These are phyloP conservation scores for Rhizoclosmatium globosum DNA, from an alignment of 192 early-diverging fungal species.

Conservation along the genomic window DNA sequence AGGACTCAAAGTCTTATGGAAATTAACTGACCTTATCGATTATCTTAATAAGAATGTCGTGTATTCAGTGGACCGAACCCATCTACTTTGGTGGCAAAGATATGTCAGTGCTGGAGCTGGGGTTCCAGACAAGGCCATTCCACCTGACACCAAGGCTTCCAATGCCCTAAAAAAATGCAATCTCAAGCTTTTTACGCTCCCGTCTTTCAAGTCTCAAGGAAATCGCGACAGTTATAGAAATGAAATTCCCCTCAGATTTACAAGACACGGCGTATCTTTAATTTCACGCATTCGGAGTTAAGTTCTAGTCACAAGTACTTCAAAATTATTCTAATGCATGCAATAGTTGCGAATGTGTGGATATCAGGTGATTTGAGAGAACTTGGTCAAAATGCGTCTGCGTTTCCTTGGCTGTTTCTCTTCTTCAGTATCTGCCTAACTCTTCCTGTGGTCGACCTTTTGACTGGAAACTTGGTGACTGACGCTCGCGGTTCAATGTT, in stretches of 20 bases:
- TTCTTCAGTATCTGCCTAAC: not conserved
- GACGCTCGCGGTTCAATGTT: not conserved
- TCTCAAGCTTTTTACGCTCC: conserved; percentile 8
- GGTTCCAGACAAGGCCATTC: not conserved
- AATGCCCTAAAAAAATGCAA: not conserved
- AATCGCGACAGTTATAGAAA: not conserved
- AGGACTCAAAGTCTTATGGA: not conserved
- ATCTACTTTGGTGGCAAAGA: conserved; percentile 25
- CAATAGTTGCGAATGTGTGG: conserved; percentile 25
- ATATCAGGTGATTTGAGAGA: conserved; percentile 13
- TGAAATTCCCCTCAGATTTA: conserved; percentile 17
- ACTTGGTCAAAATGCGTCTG: conserved; percentile 17
- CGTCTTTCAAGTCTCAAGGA: conserved; percentile 2
- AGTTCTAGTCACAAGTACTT: not conserved
- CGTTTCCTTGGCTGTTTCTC: conserved; percentile 21
- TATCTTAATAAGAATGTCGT: conserved; percentile 13
- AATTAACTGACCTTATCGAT: not conserved
- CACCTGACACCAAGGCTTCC: not conserved
- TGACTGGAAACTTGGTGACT: not conserved
- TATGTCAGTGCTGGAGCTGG: not conserved
- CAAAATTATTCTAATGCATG: not conserved
- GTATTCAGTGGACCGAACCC: conserved; percentile 11
- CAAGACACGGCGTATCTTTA: not conserved
- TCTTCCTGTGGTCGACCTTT: conserved; percentile 7
- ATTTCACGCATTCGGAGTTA: not conserved